phyloP scores from a whole-genome alignment of 2,329 filamentous ascomycete genomes.

The Fonsecaea pedrosoi region DNA sequence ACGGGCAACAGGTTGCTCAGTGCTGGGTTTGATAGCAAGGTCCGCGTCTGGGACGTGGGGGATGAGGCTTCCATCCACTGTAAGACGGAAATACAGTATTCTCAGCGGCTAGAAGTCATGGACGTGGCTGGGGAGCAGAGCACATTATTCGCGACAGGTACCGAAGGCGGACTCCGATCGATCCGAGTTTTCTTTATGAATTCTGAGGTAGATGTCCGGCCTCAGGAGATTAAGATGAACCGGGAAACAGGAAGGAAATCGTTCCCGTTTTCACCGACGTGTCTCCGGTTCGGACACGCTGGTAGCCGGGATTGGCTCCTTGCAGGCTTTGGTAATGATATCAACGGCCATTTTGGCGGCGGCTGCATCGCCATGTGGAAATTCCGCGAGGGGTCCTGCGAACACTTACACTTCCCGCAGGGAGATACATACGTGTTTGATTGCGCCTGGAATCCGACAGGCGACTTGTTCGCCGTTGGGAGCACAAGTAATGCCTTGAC shows the following conservation, averaged over 20 bases:
- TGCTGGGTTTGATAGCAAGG: constrained; percentile 61
- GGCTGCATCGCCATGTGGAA: constrained; percentile 65
- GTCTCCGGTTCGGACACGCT: constrained; percentile 56
- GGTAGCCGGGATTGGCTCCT: constrained; percentile 55
- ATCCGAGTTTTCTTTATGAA: constrained; percentile 44
- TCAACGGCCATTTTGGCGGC: constrained; percentile 45
- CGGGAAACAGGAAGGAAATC: constrained; percentile 42
- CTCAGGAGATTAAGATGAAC: constrained; percentile 37
- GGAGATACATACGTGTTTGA: constrained; percentile 64
- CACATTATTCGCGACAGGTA: constrained; percentile 58
- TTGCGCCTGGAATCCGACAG: constrained; percentile 61
- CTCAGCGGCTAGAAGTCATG: constrained; percentile 60
- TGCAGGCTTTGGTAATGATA: constrained; percentile 59
- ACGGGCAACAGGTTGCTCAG: constrained; percentile 57
- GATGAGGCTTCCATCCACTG: constrained; percentile 43
- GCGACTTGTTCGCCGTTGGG: constrained; percentile 61
- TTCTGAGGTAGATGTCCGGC: constrained; percentile 27
- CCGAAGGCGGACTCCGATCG: constrained; percentile 43
- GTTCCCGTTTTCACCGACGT: constrained; percentile 47
- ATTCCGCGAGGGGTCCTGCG: constrained; percentile 49
- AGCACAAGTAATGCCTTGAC: constrained; percentile 42
- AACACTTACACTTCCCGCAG: constrained; percentile 50
- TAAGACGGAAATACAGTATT: constrained; percentile 51
- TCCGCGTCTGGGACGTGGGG: constrained; percentile 63
- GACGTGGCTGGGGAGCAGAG: constrained; percentile 50